phyloP scores from a whole-genome alignment of 169 alveolate genomes.

The Plasmodium coatneyi region DNA sequence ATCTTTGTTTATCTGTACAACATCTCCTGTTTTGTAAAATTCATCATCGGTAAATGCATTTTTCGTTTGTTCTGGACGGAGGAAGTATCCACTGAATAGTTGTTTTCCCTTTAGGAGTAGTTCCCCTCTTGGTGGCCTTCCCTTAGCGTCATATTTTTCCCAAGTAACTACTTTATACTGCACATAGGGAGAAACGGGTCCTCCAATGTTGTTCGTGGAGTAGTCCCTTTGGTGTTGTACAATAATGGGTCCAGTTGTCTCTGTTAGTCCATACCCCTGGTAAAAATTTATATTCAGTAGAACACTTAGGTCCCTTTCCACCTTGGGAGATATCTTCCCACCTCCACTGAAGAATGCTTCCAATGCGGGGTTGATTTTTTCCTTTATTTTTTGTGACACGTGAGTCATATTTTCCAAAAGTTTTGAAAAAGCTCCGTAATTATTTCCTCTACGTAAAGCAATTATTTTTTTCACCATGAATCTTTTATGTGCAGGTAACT shows the following conservation, averaged over 20 bases:
- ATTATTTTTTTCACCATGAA: not conserved
- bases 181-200: not conserved
- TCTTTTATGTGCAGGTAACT: conserved; percentile 14
- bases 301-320: conserved; percentile 17
- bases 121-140: conserved; percentile 93
- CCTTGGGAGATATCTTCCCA: conserved; percentile 39
- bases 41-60: conserved; percentile 89
- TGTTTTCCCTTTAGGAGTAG: conserved; percentile 90
- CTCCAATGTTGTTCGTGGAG: conserved; percentile 6
- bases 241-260: conserved; percentile 43
- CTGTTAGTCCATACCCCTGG: conserved; percentile 71
- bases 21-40: conserved; percentile 95
- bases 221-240: not conserved
- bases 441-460: not conserved
- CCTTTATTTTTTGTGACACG: conserved; percentile 44
- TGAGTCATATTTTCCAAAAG: not conserved
- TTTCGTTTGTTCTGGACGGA: conserved; percentile 88
- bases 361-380: conserved; percentile 29
- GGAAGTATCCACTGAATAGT: conserved; percentile 91
- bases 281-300: conserved; percentile 9
- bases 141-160: conserved; percentile 78
- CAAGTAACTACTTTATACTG: conserved; percentile 27
- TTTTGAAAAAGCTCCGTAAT: not conserved
- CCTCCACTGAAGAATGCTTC: conserved; percentile 23
- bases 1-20: conserved; percentile 88